phyloP scores from a whole-genome alignment of 2,329 filamentous ascomycete genomes.

The Aspergillus sp. region DNA sequence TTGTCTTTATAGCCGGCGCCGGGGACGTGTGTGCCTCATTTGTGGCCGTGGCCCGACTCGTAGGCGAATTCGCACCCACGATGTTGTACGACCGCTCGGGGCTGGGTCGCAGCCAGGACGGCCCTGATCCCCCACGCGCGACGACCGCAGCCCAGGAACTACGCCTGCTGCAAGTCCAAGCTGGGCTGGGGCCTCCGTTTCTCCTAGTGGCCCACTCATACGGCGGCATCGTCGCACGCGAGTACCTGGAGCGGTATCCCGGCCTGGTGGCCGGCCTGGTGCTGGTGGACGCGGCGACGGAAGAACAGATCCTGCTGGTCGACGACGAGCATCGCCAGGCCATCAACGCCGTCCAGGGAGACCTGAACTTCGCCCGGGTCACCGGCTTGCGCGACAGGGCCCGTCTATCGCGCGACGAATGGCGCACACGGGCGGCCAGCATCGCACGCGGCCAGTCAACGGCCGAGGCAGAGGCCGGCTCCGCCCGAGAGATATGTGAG shows the following conservation, averaged over 20 bases:
- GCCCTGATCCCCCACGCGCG: slow-evolving; percentile 19
- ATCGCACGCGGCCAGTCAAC: slow-evolving; percentile 24
- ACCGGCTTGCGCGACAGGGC: slow-evolving; percentile 31
- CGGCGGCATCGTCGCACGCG: slow-evolving; percentile 40
- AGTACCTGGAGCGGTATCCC: slow-evolving; percentile 35
- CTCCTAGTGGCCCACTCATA: slow-evolving; percentile 42
- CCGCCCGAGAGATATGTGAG: slow-evolving; percentile 24
- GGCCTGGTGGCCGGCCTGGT: slow-evolving; percentile 37
- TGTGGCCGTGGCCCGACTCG: slow-evolving; percentile 30
- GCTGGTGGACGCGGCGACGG: slow-evolving; percentile 37
- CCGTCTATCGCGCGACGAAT: slow-evolving; percentile 34
- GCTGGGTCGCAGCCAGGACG: slow-evolving; percentile 34
- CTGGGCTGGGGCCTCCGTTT: slow-evolving; percentile 26
- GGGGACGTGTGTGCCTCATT: slow-evolving; percentile 38
- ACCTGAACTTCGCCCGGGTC: slow-evolving; percentile 31
- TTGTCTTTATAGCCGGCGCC: slow-evolving; percentile 36
- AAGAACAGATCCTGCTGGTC: slow-evolving; percentile 33
- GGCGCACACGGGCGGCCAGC: slow-evolving; percentile 31
- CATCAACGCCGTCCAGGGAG: slow-evolving; percentile 30
- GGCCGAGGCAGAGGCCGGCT: slow-evolving; percentile 22
- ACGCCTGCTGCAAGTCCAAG: slow-evolving; percentile 25
- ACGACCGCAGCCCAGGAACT: slow-evolving; percentile 32
- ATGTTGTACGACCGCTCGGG: slow-evolving; percentile 41
- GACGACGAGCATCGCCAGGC: slow-evolving; percentile 28
- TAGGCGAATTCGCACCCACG: slow-evolving; percentile 28